Percentiles rank a stretch among this genome's conserved stretches.
Conservation (phyloP, 2,329 filamentous ascomycete genomes). For the Amauroascus verrucosus region DNA sequence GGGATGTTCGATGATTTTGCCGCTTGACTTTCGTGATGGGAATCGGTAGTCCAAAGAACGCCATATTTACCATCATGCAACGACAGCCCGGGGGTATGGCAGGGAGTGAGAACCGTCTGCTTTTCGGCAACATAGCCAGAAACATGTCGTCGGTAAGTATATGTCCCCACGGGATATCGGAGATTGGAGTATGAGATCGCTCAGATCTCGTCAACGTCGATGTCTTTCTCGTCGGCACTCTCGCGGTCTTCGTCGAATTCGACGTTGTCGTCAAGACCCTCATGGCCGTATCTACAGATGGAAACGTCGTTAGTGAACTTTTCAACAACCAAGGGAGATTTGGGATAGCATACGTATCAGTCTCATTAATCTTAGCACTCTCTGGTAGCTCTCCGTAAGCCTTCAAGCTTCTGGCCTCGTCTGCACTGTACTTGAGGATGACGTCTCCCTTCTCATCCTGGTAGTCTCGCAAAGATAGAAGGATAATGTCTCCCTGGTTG, state of each 20-base stretch:
- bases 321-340: neutral
- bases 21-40: neutral
- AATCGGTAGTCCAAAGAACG: neutral
- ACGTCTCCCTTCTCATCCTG: constrained; percentile 91
- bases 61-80: neutral
- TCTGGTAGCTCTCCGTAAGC: constrained; percentile 96
- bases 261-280: constrained; percentile 93
- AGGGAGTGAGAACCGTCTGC: neutral
- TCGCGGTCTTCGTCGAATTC: constrained; percentile 94
- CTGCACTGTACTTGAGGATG: constrained; percentile 89
- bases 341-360: constrained; percentile 61
- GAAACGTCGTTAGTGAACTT: constrained; percentile 5
- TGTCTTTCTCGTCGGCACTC: constrained; percentile 60
- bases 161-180: constrained; percentile 5
- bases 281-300: constrained; percentile 51
- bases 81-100: neutral
- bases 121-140: constrained; percentile 13
- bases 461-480: constrained; percentile 79
- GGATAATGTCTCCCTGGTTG: constrained; percentile 93
- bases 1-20: neutral
- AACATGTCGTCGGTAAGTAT: constrained; percentile 9
- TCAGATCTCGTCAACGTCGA: constrained; percentile 95
- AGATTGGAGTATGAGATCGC: constrained; percentile 13
- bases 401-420: constrained; percentile 91
- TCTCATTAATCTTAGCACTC: constrained; percentile 99